Evolutionary conservation across 2,329 filamentous ascomycete genomes (phyloP).

Genomic region (Xylaria sp.): DNA sequence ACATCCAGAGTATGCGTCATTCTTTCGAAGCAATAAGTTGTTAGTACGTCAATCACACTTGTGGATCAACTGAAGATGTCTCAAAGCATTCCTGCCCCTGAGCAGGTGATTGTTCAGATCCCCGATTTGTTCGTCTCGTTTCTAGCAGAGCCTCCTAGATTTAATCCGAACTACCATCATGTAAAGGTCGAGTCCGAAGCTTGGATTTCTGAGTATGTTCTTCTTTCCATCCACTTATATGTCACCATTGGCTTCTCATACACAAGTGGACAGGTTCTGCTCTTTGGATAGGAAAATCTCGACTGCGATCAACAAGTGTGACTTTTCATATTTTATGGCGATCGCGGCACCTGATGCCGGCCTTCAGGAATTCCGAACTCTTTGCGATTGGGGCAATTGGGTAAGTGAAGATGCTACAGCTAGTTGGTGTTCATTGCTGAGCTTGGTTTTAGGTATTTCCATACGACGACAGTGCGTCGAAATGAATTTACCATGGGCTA

Average conservation of each 20-base stretch:
- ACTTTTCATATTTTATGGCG: conserved; percentile 36
- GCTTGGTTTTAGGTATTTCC: conserved; percentile 22
- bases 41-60: neutral
- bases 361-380: conserved; percentile 19
- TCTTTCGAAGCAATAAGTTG: neutral
- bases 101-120: conserved; percentile 20
- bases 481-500: neutral
- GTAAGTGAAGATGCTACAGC: neutral
- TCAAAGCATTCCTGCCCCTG: neutral
- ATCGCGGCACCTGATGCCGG: conserved; percentile 28
- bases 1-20: no score
- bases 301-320: conserved; percentile 21
- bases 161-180: conserved; percentile 26
- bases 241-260: neutral
- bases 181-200: conserved; percentile 29
- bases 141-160: conserved; percentile 26
- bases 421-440: conserved; percentile 1
- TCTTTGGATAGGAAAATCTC: conserved; percentile 27
- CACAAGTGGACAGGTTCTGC: conserved; percentile 21
- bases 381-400: conserved; percentile 35
- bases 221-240: neutral
- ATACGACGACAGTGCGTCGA: conserved; percentile 28
- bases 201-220: conserved; percentile 30
- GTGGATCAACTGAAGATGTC: conserved; percentile 7
- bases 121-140: conserved; percentile 32